Evolutionary conservation across 345 rosid genomes (phyloP).

Genomic region (Iberis pinnata): DNA sequence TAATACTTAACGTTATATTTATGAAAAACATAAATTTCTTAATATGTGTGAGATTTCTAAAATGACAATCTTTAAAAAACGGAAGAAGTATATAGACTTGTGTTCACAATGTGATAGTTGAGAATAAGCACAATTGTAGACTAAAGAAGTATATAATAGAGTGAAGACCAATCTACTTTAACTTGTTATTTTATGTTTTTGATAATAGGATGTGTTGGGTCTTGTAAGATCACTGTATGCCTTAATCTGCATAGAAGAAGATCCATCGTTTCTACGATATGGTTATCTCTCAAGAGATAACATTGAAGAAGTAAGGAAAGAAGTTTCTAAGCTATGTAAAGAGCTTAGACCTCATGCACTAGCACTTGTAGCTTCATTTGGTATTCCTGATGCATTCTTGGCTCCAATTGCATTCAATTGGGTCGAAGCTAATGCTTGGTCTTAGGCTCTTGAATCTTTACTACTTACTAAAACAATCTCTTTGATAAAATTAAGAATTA

Average conservation of each 20-base stretch:
- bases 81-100: no score
- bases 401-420: conserved; percentile 82
- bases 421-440: conserved; percentile 81
- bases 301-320: conserved; percentile 55
- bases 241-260: conserved; percentile 65
- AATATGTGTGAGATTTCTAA: no score
- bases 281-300: conserved; percentile 57
- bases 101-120: no score
- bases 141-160: no score
- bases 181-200: no score
- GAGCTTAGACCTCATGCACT: conserved; percentile 80
- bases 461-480: no score
- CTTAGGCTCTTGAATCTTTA: conserved; percentile 45
- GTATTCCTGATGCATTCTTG: conserved; percentile 72
- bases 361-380: conserved; percentile 66
- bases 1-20: no score
- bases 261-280: conserved; percentile 60
- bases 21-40: no score
- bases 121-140: no score
- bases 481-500: no score
- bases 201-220: conserved; percentile 54
- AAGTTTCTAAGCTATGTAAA: conserved; percentile 57
- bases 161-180: no score
- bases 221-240: conserved; percentile 66
- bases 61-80: no score